phyloP scores from a whole-genome alignment of 371 early-diverging fungal species.

The Rhizopus microsporus region DNA sequence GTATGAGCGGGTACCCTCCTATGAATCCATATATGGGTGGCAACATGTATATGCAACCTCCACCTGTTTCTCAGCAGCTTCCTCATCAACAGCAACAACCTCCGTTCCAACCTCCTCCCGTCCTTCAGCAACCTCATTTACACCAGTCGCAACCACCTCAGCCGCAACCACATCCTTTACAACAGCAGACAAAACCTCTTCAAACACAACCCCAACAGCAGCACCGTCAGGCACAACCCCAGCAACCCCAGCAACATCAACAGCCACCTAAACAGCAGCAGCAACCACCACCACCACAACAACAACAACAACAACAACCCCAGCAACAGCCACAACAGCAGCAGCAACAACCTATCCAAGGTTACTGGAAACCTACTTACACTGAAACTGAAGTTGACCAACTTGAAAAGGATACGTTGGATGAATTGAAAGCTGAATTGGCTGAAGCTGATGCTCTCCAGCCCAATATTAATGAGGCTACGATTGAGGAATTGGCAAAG shows the following conservation, averaged over 20 bases:
- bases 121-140: constrained; percentile 19
- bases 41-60: constrained; percentile 22
- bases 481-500: constrained; percentile 60
- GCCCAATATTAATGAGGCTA: constrained; percentile 42
- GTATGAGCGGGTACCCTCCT: constrained; percentile 42
- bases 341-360: constrained; percentile 7
- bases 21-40: constrained; percentile 39
- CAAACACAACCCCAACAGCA: neutral
- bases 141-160: constrained; percentile 29
- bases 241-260: constrained; percentile 19
- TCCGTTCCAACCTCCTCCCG: constrained; percentile 22
- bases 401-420: constrained; percentile 24
- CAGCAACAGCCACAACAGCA: constrained; percentile 3
- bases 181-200: constrained; percentile 18
- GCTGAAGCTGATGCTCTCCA: constrained; percentile 29
- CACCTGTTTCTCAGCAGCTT: constrained; percentile 12
- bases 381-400: constrained; percentile 7
- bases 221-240: constrained; percentile 3
- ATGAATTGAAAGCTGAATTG: constrained; percentile 28
- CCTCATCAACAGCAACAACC: constrained; percentile 38
- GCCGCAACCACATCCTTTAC: constrained; percentile 26
- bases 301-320: constrained; percentile 22
- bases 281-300: constrained; percentile 29
- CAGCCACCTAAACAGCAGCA: constrained; percentile 26
- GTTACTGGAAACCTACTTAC: constrained; percentile 21